phyloP scores from a whole-genome alignment of 2,329 filamentous ascomycete species.

The Chrysoporthe puriensis region DNA sequence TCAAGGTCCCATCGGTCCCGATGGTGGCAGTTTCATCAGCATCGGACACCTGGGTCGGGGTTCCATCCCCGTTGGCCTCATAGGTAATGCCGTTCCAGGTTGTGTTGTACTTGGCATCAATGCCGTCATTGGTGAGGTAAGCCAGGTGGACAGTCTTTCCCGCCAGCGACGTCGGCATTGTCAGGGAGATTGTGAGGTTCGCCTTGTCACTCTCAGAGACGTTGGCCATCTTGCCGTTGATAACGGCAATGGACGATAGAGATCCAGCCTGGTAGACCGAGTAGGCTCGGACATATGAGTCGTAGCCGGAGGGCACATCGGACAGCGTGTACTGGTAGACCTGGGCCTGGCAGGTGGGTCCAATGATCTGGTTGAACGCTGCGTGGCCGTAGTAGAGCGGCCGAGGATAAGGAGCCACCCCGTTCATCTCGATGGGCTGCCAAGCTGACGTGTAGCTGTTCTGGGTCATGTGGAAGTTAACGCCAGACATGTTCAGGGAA shows the following conservation, averaged over 20 bases:
- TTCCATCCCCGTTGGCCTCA: conserved; percentile 46
- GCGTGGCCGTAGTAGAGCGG: conserved; percentile 55
- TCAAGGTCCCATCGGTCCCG: conserved; percentile 39
- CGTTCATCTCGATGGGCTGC: conserved; percentile 48
- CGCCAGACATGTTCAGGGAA: conserved; percentile 49
- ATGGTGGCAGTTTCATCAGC: conserved; percentile 39
- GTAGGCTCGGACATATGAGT: conserved; percentile 47
- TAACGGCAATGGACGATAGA: conserved; percentile 47
- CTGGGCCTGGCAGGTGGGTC: conserved; percentile 46
- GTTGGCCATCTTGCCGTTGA: conserved; percentile 51
- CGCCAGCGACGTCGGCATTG: conserved; percentile 41
- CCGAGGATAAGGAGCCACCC: conserved; percentile 46
- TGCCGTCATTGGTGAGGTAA: conserved; percentile 50
- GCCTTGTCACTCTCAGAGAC: conserved; percentile 41
- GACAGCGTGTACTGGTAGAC: conserved; percentile 41
- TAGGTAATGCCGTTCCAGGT: conserved; percentile 53
- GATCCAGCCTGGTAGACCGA: conserved; percentile 47
- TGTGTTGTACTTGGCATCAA: conserved; percentile 45
- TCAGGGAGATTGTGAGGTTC: conserved; percentile 45
- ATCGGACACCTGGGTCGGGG: conserved; percentile 40
- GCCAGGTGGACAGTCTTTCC: conserved; percentile 50
- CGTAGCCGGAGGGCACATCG: conserved; percentile 41
- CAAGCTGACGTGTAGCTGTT: conserved; percentile 55
- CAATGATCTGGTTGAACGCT: conserved; percentile 54
- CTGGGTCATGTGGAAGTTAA: conserved; percentile 59